Evolutionary conservation across 441 rosid genomes (phyloP).

Genomic region (Arabidopsis lyrata): DNA sequence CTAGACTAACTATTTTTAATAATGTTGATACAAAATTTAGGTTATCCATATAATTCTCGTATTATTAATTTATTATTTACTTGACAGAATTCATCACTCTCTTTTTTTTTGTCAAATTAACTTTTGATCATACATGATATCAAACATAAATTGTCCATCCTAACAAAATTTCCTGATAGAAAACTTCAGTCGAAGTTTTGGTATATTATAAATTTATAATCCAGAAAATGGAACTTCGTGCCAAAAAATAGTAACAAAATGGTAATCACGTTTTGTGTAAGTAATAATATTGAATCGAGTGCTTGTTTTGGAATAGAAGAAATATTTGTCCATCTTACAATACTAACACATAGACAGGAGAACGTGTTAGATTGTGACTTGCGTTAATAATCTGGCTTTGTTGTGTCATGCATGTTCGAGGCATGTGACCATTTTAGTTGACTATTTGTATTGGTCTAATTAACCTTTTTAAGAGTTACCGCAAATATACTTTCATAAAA

Average conservation of each 20-base stretch:
- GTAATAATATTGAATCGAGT: background rate
- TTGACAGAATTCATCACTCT: background rate
- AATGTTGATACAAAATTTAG: no score
- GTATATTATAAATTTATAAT: background rate
- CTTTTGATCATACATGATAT: background rate
- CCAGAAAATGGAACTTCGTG: background rate
- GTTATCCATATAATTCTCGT: no score
- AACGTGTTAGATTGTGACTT: conserved; percentile 42
- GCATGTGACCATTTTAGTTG: conserved; percentile 25
- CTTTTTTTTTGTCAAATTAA: no score
- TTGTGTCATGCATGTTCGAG: conserved; percentile 35
- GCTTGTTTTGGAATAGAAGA: conserved; percentile 28
- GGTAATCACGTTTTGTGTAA: background rate
- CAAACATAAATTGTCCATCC: background rate
- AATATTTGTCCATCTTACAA: background rate
- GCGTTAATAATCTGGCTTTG: conserved; percentile 25
- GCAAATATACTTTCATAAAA: no score
- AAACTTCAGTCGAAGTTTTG: background rate
- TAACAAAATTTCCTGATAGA: background rate
- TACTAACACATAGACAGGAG: conserved; percentile 3
- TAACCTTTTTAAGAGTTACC: no score
- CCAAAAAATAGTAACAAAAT: background rate
- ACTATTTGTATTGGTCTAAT: conserved; percentile 7
- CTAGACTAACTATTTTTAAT: no score
- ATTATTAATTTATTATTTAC: background rate